Base-by-base conservation (phyloP, 2,329 filamentous ascomycete species). In the Onygenales sp. region DNA sequence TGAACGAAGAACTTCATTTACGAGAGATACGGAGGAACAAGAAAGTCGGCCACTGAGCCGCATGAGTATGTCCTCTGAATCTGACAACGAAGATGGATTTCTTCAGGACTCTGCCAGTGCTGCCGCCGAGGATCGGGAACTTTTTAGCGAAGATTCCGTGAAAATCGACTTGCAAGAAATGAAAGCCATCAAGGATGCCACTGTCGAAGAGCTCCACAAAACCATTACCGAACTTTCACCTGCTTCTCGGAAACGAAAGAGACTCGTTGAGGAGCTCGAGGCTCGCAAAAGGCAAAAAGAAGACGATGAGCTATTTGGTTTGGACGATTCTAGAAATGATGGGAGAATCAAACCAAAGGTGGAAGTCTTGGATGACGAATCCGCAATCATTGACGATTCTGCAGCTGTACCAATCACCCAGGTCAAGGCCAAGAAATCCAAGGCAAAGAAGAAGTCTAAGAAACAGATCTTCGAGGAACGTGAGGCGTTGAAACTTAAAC, bases 21-120 rank as follows among this genome's bases (percentile, higher is more conserved):
- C 80, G 10, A 79, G 85, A 45, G 89, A 91, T 65, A 94, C 88
- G 0, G 91, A 95, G 65, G 91, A 93, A 59, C 83, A 84, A 36
- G 91, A 93, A 56, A 95, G 88, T 58, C 82, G 86, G 42, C 86
- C 86, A 48, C 83, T 84, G 44, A 95, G 88, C 67, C 88, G 86
- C 42, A 76, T 79, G 65, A 81, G 76, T 58, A 74, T 76, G 55
- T 74, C 63, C 39, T 75, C 76, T 13, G 77, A 77, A 34, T 72
- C 75, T 2, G 77, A 80, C 14, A 65, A 65, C 49, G 79, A 78
- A 53, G 79, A 78, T 54, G 74, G 76, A 42, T 74, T 62, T 40
- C 55, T 59, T 46, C 60, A 3, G 57, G 36, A 60, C 61, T 51
- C 58, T 53, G 2, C 17, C 17, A 52, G 39, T 48, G 52, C 49